Conservation (phyloP, 1,139 yeast species). For the Eremothecium gossypii region DNA sequence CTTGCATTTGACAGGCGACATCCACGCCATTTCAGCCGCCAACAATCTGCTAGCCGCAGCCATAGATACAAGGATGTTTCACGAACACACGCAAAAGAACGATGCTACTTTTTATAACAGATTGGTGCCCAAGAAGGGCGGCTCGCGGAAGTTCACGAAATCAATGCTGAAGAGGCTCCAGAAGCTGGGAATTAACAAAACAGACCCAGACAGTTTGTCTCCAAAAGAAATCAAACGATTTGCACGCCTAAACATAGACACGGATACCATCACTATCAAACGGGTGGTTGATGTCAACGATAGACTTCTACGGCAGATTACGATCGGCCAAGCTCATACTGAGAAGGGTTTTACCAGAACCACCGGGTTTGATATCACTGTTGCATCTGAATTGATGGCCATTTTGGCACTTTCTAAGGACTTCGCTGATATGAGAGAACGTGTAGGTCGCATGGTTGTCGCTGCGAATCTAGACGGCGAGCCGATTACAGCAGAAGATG, state of each 20-base stretch:
- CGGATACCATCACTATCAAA: slow-evolving; percentile 62
- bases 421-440: slow-evolving; percentile 54
- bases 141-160: slow-evolving; percentile 52
- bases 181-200: slow-evolving; percentile 55
- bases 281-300: slow-evolving; percentile 79
- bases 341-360: slow-evolving; percentile 66
- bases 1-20: slow-evolving; percentile 79
- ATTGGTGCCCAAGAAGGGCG: slow-evolving; percentile 62
- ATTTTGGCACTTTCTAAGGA: slow-evolving; percentile 64
- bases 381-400: slow-evolving; percentile 78
- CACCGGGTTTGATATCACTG: slow-evolving; percentile 75
- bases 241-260: slow-evolving; percentile 62
- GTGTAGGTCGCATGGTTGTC: slow-evolving; percentile 65
- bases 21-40: slow-evolving; percentile 74
- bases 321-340: slow-evolving; percentile 69
- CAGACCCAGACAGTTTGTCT: slow-evolving; percentile 60
- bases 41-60: slow-evolving; percentile 76
- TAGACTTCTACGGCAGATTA: slow-evolving; percentile 64
- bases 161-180: slow-evolving; percentile 57
- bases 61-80: slow-evolving; percentile 76
- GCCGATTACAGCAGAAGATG: slow-evolving; percentile 70
- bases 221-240: slow-evolving; percentile 54
- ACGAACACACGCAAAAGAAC: slow-evolving; percentile 60
- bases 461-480: slow-evolving; percentile 54
- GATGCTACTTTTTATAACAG: slow-evolving; percentile 58